Evolutionary conservation across 2,329 filamentous ascomycete species (phyloP), one percentile per base, ranked within the genome.

Genomic region (Drechslerella coelobrocha): DNA sequence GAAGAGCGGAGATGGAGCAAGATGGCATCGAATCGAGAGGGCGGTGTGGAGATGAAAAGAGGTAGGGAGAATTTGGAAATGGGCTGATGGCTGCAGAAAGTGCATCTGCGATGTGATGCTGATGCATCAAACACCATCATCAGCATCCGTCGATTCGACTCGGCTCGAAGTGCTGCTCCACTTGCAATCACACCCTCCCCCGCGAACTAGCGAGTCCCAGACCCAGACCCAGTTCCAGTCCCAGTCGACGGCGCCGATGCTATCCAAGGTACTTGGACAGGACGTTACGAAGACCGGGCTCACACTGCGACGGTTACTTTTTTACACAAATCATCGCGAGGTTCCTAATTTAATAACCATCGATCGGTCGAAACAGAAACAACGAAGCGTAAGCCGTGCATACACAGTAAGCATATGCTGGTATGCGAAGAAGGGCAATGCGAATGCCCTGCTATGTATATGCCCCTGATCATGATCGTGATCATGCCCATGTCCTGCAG

Each of bases 391-490:
- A 10, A 48, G 43, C 12, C 23, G 43, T 48, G 43, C 56, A 39
- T 39, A n/a, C 34, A 39, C 12, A 39, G 34, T 39, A 39, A 39
- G 34, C 34, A 39, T 10, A 39, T 39, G 34, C 34, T 39, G 34
- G 34, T 39, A 39, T 34, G 29, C 34, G 34, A 6, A 39, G 12
- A 34, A n/a, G 12, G 34, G 17, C 3, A 14, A 39, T n/a, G 34
- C 34, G 17, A 6, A 10, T n/a, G 12, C 34, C 34, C 34, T 39
- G 34, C 34, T n/a, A n/a, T n/a, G n/a, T n/a, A n/a, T 39, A 5
- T 39, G 4, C 34, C 34, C 34, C 34, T 39, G 34, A 39, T 39
- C 34, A 39, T n/a, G n/a, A n/a, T n/a, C n/a, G n/a, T n/a, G 34
- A 39, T 39, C 34, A 39, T 39, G 34, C 34, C 34, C 34, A 14